Base-by-base conservation (phyloP, 805 yeast genomes). In the Suhomyces xylopsoci region DNA sequence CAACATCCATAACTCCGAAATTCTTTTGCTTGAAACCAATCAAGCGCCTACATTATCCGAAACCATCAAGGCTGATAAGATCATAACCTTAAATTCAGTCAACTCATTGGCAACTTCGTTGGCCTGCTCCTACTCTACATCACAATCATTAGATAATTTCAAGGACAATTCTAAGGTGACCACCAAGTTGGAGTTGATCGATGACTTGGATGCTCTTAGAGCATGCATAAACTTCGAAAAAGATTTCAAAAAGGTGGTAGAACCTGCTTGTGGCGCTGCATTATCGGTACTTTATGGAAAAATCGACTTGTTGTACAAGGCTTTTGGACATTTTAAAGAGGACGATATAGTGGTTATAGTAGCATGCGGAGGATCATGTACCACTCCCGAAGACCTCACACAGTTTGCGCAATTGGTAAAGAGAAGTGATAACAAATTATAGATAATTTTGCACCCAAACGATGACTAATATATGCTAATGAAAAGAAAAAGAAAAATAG, bases 251-350 rank as follows among this genome's bases (percentile, higher is more conserved):
- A 69, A 72, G 45, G 67, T 82, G 22, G 80, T 84, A 0, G 90
- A 86, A 63, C 90, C 90, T 0, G 90, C 90, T 1, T 86, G 90
- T 65, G 90, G 90, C 3, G 88, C 88, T 1, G 81, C 89, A 0
- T 63, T 86, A 26, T 78, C 85, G 20, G 73, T 83, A 17, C 78
- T 76, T n/a, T 80, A 77, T 58, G 62, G 75, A 45, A 66, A 67
- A 54, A 48, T 68, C 10, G 66, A 62, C 4, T 51, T 68, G 20
- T 54, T 78, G 38, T 53, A 57, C 25, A 52, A 67, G 19, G 46
- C 55, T 20, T 61, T 67, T 48, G 63, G 63, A 3, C 54, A 65
- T 41, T 59, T 79, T 47, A 40, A 59, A 3, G 49, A 62, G 9
- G 80, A 81, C 45, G 77, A 74, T 49, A 69, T 80, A 8, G 68